Evolutionary conservation across 2,329 filamentous ascomycete genomes (phyloP).

Genomic region (Diplodia mutila): DNA sequence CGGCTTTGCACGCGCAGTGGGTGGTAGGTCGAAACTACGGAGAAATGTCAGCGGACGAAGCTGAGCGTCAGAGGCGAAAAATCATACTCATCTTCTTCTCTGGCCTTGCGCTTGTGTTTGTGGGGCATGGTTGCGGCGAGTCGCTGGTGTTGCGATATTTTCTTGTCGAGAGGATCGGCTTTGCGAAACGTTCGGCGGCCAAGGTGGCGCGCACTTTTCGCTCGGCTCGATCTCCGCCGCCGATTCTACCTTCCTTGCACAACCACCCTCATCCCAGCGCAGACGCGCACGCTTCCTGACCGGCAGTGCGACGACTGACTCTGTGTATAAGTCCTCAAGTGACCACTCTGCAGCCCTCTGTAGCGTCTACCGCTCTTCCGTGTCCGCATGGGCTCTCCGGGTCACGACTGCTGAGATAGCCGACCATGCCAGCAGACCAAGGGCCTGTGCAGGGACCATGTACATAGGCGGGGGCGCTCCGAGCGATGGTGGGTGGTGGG

Average conservation of each 20-base stretch:
- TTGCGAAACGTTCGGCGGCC: slow-evolving; percentile 5
- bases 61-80: slow-evolving; percentile 37
- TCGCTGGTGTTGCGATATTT: slow-evolving; percentile 1
- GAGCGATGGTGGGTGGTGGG: slow-evolving; percentile 7
- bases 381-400: background rate
- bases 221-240: slow-evolving; percentile 10
- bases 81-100: slow-evolving; percentile 61
- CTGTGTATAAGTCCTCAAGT: background rate
- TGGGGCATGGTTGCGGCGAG: slow-evolving; percentile 69
- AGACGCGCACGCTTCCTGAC: background rate
- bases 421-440: background rate
- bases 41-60: slow-evolving; percentile 39
- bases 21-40: slow-evolving; percentile 62
- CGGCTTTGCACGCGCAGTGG: slow-evolving; percentile 61
- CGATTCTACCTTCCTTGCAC: too few species aligned
- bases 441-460: background rate
- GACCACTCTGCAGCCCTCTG: background rate
- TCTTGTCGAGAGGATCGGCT: slow-evolving; percentile 4
- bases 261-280: background rate
- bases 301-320: background rate
- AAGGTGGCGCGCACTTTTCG: slow-evolving; percentile 23
- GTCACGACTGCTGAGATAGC: background rate
- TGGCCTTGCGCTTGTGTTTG: slow-evolving; percentile 73
- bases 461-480: background rate
- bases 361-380: background rate